These are phyloP conservation scores for Phyllosticta capitalensis DNA, from an alignment of 2,329 filamentous ascomycete species.

Conservation along the genomic window DNA sequence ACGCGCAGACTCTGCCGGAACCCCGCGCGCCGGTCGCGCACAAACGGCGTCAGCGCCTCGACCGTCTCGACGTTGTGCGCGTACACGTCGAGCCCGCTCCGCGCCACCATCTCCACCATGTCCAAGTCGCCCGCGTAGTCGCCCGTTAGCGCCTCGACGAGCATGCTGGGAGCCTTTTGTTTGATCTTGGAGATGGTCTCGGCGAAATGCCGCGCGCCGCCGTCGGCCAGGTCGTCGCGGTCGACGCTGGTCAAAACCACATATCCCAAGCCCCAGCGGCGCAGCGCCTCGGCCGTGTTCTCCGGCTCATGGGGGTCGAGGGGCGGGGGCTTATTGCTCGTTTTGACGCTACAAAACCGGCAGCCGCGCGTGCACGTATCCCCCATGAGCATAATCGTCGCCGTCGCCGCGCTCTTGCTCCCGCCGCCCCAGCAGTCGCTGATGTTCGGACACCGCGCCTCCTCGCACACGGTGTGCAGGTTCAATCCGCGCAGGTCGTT, in stretches of 20 bases:
- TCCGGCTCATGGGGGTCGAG: slow-evolving; percentile 95
- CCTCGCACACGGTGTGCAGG: slow-evolving; percentile 94
- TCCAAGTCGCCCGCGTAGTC: slow-evolving; percentile 80
- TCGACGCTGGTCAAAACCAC: slow-evolving; percentile 92
- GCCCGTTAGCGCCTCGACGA: slow-evolving; percentile 78
- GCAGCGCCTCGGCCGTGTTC: slow-evolving; percentile 87
- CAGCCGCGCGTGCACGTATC: slow-evolving; percentile 96
- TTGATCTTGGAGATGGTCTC: slow-evolving; percentile 95
- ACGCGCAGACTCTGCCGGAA: slow-evolving; percentile 80
- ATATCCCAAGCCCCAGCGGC: slow-evolving; percentile 88
- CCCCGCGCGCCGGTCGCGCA: slow-evolving; percentile 79
- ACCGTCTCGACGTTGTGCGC: slow-evolving; percentile 97
- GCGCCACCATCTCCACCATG: slow-evolving; percentile 75
- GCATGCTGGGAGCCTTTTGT: slow-evolving; percentile 55
- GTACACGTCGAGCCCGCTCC: slow-evolving; percentile 87
- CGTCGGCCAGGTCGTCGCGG: slow-evolving; percentile 82
- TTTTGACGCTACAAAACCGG: slow-evolving; percentile 96
- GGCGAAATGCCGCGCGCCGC: slow-evolving; percentile 80
- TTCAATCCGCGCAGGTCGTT: slow-evolving; percentile 80
- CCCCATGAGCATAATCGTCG: slow-evolving; percentile 99
- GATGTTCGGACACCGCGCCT: slow-evolving; percentile 94
- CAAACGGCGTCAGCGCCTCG: slow-evolving; percentile 79
- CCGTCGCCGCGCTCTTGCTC: slow-evolving; percentile 81
- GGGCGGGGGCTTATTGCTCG: slow-evolving; percentile 62
- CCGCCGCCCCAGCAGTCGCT: slow-evolving; percentile 94